A percentile compares a stretch with the other conserved stretches of the same genome.
phyloP scores from a whole-genome alignment of 768 basidiomycete species.

The Candolleomyces eurysporus region DNA sequence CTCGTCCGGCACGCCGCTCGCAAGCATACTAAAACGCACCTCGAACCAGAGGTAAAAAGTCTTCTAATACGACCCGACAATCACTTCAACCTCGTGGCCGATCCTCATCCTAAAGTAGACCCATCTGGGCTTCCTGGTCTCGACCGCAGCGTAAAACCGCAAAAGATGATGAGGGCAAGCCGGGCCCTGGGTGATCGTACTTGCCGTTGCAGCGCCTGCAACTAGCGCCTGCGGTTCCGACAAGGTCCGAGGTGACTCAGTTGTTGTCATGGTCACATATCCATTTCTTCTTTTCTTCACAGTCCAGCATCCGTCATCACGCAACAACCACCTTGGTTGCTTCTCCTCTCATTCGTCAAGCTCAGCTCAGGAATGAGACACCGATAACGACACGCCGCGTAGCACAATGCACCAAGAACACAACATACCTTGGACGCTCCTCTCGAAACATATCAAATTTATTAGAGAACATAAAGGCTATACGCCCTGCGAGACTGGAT shows the following conservation, averaged over 20 bases:
- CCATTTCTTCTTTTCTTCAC: too few relatives aligned
- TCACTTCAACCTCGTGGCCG: background rate
- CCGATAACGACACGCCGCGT: too few relatives aligned
- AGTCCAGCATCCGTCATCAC: too few relatives aligned
- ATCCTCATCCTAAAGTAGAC: constrained; percentile 7
- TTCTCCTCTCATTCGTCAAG: too few relatives aligned
- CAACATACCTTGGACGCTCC: constrained; percentile 35
- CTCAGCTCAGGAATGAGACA: too few relatives aligned
- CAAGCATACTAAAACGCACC: background rate
- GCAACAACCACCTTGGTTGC: too few relatives aligned
- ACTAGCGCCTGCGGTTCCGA: too few relatives aligned
- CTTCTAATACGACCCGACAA: background rate
- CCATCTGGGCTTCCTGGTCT: constrained; percentile 22
- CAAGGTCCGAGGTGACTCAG: too few relatives aligned
- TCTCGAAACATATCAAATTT: constrained; percentile 32
- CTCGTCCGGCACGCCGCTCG: background rate
- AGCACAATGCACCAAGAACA: constrained; percentile 38
- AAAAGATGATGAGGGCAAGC: constrained; percentile 36
- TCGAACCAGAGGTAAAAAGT: background rate
- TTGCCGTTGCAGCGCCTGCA: too few relatives aligned
- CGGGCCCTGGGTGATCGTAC: too few relatives aligned
- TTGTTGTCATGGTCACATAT: too few relatives aligned
- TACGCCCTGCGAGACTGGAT: constrained; percentile 28
- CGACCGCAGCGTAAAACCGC: constrained; percentile 34
- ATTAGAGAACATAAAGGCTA: constrained; percentile 24